These are phyloP conservation scores for Fusarium incarnatum DNA, from an alignment of 2,329 filamentous ascomycete species.

Conservation along the genomic window DNA sequence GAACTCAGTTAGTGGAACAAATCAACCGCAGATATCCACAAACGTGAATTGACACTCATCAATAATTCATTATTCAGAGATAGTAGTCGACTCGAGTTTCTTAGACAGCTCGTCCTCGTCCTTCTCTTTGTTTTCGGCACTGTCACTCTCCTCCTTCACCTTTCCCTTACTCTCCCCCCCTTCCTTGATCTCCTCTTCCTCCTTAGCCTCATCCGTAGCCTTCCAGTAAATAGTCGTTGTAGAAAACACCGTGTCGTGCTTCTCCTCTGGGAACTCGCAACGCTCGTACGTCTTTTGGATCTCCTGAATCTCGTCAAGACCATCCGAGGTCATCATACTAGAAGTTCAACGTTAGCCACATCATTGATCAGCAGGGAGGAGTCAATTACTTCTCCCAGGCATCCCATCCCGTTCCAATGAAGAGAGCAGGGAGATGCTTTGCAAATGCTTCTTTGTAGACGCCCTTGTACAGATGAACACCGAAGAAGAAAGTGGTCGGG, in stretches of 20 bases:
- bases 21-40: not conserved
- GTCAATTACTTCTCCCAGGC: constrained; percentile 62
- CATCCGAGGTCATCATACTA: constrained; percentile 28
- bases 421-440: constrained; percentile 60
- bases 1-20: not conserved
- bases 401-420: constrained; percentile 67
- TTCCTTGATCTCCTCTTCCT: not conserved
- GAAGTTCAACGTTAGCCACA: not conserved
- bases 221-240: constrained; percentile 48
- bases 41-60: not conserved
- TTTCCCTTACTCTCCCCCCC: not conserved
- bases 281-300: constrained; percentile 40
- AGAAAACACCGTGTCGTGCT: constrained; percentile 38
- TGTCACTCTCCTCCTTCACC: not conserved
- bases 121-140: not conserved
- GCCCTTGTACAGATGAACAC: constrained; percentile 68
- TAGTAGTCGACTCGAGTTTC: constrained; percentile 36
- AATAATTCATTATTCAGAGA: constrained; percentile 19
- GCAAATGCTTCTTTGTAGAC: constrained; percentile 65
- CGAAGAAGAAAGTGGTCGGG: constrained; percentile 66
- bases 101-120: constrained; percentile 23
- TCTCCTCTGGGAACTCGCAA: constrained; percentile 41
- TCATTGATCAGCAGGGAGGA: too few relatives aligned
- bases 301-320: constrained; percentile 37
- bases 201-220: not conserved